Evolutionary conservation across 2,329 filamentous ascomycete species (phyloP), one percentile per base, ranked within the genome.

Genomic region (Diaporthe sp.): DNA sequence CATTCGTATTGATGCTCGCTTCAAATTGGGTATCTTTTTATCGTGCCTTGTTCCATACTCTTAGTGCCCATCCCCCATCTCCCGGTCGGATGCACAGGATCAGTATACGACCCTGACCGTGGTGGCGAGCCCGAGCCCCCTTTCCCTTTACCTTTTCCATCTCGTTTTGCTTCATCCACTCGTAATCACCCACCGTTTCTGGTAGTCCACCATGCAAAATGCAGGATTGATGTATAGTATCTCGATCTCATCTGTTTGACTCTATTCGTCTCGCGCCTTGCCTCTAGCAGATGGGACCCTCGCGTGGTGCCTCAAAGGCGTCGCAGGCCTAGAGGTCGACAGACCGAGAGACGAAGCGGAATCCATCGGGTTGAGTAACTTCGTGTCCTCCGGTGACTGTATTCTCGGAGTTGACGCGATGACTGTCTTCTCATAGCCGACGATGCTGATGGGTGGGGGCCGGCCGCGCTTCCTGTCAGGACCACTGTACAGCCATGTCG

Each of bases 401-500:
- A 80, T 76, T 9, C 79, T 81, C 4, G 85, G 83, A 0, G 87
- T 89, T n/a, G 82, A 80, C 42, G 90, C 91, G 54, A 92, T 89
- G 17, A 88, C 88, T 3, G 91, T 90, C 84, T 97, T 97, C 82
- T 98, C 95, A 80, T 93, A 95, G 77, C 87, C 91, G 61, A 92
- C 92, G 76, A 96, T 92, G 77, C 86, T 89, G 79, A 95, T 91
- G 0, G 93, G 91, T 0, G 90, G 86, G 30, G 94, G 91, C 22
- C 92, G 90, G 71, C 87, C 85, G 72, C 89, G 87, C 76, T 86
- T 87, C 28, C 88, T 86, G 77, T 95, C 90, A 0, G 91, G 89
- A 8, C 89, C 89, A 76, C 91, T 95, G 86, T 98, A 98, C 22
- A 98, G 87, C 82, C 95, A 98, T 2, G 95, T 97, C 3, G 96